These are phyloP conservation scores for Mycothermus thermophilus DNA, from an alignment of 495 filamentous ascomycete genomes.

Conservation along the genomic window DNA sequence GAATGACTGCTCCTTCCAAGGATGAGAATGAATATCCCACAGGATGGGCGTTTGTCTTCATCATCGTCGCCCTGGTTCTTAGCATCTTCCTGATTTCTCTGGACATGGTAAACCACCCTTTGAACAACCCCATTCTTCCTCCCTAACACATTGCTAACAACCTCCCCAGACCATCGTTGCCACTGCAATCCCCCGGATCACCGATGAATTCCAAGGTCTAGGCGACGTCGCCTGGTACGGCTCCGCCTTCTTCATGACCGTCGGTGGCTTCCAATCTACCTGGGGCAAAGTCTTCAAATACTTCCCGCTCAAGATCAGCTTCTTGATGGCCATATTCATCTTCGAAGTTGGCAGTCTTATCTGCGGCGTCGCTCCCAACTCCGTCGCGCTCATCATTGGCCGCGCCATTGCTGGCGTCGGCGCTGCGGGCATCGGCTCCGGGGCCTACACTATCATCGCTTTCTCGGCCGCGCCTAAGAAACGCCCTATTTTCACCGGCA, in stretches of 20 bases:
- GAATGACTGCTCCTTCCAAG: too few species aligned
- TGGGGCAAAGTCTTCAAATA: conserved; percentile 30
- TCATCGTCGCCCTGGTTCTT: conserved; percentile 34
- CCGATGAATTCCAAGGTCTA: conserved; percentile 30
- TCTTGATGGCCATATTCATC: conserved; percentile 28
- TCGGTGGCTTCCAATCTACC: conserved; percentile 24
- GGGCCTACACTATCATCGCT: conserved; percentile 31
- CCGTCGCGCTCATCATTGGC: conserved; percentile 41
- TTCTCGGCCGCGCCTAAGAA: conserved; percentile 29
- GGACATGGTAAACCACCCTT: conserved; percentile 30
- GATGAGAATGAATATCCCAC: conserved; percentile 21
- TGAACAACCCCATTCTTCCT: neutral
- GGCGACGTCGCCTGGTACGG: conserved; percentile 41
- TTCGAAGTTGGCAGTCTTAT: conserved; percentile 42
- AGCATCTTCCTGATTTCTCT: conserved; percentile 37
- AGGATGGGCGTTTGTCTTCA: conserved; percentile 21
- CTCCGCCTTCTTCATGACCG: conserved; percentile 26
- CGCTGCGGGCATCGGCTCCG: conserved; percentile 29
- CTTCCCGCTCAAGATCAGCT: conserved; percentile 30
- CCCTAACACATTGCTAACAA: neutral
- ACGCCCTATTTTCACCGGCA: conserved; percentile 34
- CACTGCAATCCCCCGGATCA: conserved; percentile 34
- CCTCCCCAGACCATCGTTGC: conserved; percentile 27
- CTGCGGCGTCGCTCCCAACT: conserved; percentile 43
- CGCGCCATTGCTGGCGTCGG: conserved; percentile 43